Base-by-base conservation (phyloP, 2,329 filamentous ascomycete genomes). In the Penicillium sp. region DNA sequence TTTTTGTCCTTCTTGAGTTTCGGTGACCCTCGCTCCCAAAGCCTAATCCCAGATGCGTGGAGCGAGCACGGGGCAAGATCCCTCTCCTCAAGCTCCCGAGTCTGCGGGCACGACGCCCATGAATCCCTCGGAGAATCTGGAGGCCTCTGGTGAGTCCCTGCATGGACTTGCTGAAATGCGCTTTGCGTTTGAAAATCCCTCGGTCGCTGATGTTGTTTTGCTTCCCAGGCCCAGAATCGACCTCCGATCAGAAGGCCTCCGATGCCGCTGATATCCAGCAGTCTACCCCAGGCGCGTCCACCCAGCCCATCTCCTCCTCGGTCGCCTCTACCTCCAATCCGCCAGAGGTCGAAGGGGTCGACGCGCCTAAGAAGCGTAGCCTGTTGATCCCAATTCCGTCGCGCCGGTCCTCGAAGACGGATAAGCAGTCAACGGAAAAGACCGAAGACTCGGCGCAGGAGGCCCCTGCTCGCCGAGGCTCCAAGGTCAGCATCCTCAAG, bases 401-500 rank as follows among this genome's bases (percentile, higher is more conserved):
- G 56, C 72, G 73, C 54, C 69, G 72, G 35, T 77, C 75, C 10
- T 73, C 74, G 23, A 74, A 71, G 58, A 63, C 65, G 26, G 75
- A 75, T 50, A 72, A 72, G 53, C 69, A 72, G 54, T 68, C 71
- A 1, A 58, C 69, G n/a, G 70, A 73, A n/a, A 69, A 66, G 48
- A 64, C 69, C 11, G 70, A 70, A 50, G 73, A 76, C 31, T 58
- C 62, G n/a, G 59, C 64, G 35, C 65, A 69, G 27, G 70, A 75
- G 58, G 72, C 71, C 46, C 67, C 70, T 26, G 85, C 87, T 66
- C 83, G 84, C 64, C 82, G 83, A 58, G 81, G 82, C 64, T 90
- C 88, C 49, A 88, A 85, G 74, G 85, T 81, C 64, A 90, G 87
- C 75, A 85, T 88, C 67, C 76, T 85, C 54, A 86, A 82, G 61